Evolutionary conservation across 345 rosid genomes (phyloP), one percentile per base, ranked within the genome.

Genomic region (Salix arbutifolia): DNA sequence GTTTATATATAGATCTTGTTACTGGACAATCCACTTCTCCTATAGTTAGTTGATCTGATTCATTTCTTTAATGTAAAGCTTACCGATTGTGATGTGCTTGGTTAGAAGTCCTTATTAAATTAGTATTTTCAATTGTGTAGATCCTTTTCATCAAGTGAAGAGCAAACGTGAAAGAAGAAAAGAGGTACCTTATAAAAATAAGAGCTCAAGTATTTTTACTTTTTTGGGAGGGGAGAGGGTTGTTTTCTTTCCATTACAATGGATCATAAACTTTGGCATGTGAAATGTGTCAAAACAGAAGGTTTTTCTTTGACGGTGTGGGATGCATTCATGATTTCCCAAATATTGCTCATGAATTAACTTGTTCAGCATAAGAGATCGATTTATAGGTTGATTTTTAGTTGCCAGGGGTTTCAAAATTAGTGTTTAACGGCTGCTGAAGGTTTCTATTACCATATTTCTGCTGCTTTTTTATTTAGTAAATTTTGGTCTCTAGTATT

Each of bases 81-180:
- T 60, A 60, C 25, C 21, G 26, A 60, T 21, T 17, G 30, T 25
- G 46, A 42, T 42, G 46, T 42, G 46, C 46, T 42, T 12, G 14
- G 12, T 60, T 46, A 12, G 65, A 26, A 38, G 69, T 70, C 10
- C 28, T 53, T 48, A 64, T 9, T 77, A 67, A 76, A 65, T 62
- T 70, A 26, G 21, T 30, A 65, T 19, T 67, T 79, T 77, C 21
- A 68, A 44, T 78, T 40, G 67, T 82, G 86, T 74, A 89, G 92
- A 89, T 84, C 77, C 86, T 48, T 89, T 89, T 83, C 90, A 82
- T 67, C 84, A 83, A 84, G 92, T 89, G 84, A 89, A 87, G 87
- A 89, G 89, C 88, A 89, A 82, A 65, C 89, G 89, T 21, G 92
- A 87, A 64, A 87, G 85, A 74, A 86, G 84, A 79, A 89, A 86